Evolutionary conservation across 2,329 filamentous ascomycete species (phyloP), one percentile per base, ranked within the genome.

Genomic region (Dothideomycetidae sp.): DNA sequence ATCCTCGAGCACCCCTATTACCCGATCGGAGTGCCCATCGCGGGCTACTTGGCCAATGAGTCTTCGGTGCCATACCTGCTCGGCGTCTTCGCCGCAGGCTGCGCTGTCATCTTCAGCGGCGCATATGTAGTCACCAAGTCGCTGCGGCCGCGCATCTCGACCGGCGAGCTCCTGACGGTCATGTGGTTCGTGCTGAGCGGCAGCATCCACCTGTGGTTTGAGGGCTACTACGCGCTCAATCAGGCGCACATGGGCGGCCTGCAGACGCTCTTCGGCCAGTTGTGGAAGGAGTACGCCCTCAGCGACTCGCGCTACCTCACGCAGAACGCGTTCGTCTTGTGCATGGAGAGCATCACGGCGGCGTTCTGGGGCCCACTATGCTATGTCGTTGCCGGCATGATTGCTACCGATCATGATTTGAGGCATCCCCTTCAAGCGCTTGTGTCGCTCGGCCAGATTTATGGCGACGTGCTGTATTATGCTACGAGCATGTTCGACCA

Each of bases 201-300:
- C 2, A 73, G 69, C 47, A 65, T 93, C 26, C 85, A 93, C 59
- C 67, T 79, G 39, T 76, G 80, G 51, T 93, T 93, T 55, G 84
- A 93, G 62, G 81, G 78, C 26, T 93, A 92, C 57, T 92, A 84
- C 53, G 68, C 85, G 44, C 57, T 71, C 45, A 74, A 86, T 53
- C 78, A 82, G 54, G 59, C 63, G 14, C 63, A 61, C 15, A 68
- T 93, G 54, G 73, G 75, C 0, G 63, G 70, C 9, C 73, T 73
- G 42, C 78, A 84, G 53, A 75, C 77, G 38, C 60, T 90, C 5
- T 78, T 86, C 40, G 82, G 78, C 2, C 83, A 93, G 62, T 65
- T 93, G 31, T 93, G 85, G 85, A 93, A 93, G 54, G 85, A 93
- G 58, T 93, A 93, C 55, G 70, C 81, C 3, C 68, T 86, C 21